Base-by-base conservation (phyloP, 305 asterid species). In the Fraxinus latifolia region DNA sequence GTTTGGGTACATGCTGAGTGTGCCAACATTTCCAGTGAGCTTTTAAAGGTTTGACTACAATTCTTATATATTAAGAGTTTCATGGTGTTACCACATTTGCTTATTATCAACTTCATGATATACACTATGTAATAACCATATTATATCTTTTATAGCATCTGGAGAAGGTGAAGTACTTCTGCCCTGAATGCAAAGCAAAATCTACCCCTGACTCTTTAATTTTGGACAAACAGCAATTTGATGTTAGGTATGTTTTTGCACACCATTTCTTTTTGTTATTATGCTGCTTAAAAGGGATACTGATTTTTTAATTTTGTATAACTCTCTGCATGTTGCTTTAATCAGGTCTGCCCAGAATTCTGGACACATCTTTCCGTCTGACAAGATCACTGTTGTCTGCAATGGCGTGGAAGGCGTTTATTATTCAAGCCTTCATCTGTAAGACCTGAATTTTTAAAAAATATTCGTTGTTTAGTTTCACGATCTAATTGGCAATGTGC, bases 1-100 rank as follows among this genome's bases (percentile, higher is more conserved):
- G 95, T 94, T 81, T 96, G 99, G 98, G 95, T 94, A 80, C 98
- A 96, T 89, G 94, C 95, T 77, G 95, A 94, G 77, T 96, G 99
- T 83, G 95, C 98, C 83, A 84, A 88, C 77, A 81, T 92, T 80
- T 87, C 98, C 77, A 42, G 87, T 19, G 81, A 84, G 25, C 77
- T 83, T 83, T 84, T 94, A 79, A 91, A 94, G 98, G 99, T 96
- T 79, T 83, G 87, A 58, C 81, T 67, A 12, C 23, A 37, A n/a
- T 80, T 82, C 84, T 81, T 23, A 33, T 81, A 53, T 80, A 71
- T 82, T 68, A 78, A 77, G 81, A 79, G 84, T 42, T 72, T 73
- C 39, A 39, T 72, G 84, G 79, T 32, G 15, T 65, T 44, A 14
- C 58, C 17, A 71, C 36, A 42, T 50, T 80, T 81, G 44, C 75